Conservation (phyloP, 257 asterid genomes). For the Marsdenia floribunda region DNA sequence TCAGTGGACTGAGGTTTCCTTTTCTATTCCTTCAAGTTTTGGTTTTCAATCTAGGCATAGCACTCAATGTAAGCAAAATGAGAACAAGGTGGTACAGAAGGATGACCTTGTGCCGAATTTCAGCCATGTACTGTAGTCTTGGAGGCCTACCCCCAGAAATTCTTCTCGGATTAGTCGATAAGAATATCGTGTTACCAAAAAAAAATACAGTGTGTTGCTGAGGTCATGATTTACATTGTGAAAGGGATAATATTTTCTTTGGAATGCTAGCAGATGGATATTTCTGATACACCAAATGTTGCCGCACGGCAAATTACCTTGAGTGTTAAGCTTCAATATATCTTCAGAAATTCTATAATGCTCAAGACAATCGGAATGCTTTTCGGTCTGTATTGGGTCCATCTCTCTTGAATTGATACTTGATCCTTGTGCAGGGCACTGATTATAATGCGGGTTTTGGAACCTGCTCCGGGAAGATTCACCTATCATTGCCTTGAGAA, state of each 20-base stretch:
- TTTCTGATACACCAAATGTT: neutral
- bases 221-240: neutral
- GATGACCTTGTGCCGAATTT: no score
- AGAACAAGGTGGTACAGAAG: no score
- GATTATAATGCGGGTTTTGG: slow-evolving; percentile 33
- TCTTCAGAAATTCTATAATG: neutral
- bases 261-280: neutral
- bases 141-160: no score
- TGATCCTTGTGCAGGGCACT: slow-evolving; percentile 22
- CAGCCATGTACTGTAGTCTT: no score
- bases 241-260: neutral
- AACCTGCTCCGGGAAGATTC: slow-evolving; percentile 33
- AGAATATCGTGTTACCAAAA: no score
- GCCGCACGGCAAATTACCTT: neutral
- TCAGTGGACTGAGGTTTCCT: neutral
- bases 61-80: neutral
- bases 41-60: neutral
- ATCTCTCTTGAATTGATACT: neutral
- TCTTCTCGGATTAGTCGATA: no score
- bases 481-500: slow-evolving; percentile 17
- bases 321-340: neutral
- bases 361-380: neutral
- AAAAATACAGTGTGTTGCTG: neutral
- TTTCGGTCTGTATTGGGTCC: no score
- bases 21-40: neutral